Conservation (phyloP, 2,329 filamentous ascomycete genomes). For the Aureobasidium sp. region DNA sequence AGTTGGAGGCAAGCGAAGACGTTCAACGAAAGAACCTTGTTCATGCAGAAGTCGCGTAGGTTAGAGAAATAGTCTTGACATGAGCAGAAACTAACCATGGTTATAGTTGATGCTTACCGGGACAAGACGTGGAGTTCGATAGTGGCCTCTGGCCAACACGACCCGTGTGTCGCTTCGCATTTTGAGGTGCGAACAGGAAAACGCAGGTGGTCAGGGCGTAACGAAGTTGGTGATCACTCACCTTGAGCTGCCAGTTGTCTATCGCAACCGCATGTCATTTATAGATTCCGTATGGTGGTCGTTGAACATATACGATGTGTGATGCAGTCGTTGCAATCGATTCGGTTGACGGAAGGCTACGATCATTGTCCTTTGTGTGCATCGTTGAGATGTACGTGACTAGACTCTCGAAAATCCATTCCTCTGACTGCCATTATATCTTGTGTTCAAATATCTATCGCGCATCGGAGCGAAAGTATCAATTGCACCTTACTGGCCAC, state of each 20-base stretch:
- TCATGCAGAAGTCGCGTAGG: constrained; percentile 86
- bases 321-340: neutral
- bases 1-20: constrained; percentile 92
- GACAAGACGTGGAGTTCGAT: constrained; percentile 84
- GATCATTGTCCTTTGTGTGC: neutral
- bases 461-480: too few species aligned
- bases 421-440: too few species aligned
- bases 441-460: too few species aligned
- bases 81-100: neutral
- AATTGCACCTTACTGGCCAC: too few species aligned
- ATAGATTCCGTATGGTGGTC: neutral
- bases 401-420: too few species aligned
- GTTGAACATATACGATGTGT: neutral
- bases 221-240: neutral
- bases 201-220: constrained; percentile 48
- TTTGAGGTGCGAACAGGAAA: constrained; percentile 87
- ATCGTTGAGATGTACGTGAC: too few species aligned
- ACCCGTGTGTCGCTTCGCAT: constrained; percentile 67
- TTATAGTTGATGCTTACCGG: constrained; percentile 80
- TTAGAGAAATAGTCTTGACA: constrained; percentile 25
- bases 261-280: too few species aligned
- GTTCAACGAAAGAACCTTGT: constrained; percentile 78
- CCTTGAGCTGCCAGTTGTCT: neutral
- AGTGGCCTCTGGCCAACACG: constrained; percentile 69
- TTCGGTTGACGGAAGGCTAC: neutral